Percentiles rank a stretch among this genome's conserved stretches.
phyloP scores from a whole-genome alignment of 805 yeast species.

The Wickerhamiella musiphila region DNA sequence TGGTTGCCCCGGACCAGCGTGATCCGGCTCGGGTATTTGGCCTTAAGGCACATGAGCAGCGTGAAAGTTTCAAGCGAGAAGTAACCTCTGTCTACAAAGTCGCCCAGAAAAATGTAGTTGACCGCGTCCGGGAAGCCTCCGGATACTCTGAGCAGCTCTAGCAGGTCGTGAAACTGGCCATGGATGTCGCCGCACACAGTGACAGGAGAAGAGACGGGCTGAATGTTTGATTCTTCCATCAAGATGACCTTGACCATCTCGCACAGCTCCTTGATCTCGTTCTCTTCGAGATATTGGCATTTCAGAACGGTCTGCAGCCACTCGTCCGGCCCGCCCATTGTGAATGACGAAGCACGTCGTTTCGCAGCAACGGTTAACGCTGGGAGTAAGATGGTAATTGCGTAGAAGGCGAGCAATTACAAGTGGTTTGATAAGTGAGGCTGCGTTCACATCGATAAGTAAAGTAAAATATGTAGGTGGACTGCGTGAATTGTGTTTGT shows the following conservation, averaged over 20 bases:
- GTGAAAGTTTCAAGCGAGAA: conserved; percentile 90
- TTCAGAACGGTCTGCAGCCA: conserved; percentile 91
- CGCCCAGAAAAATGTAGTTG: conserved; percentile 79
- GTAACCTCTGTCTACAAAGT: conserved; percentile 96
- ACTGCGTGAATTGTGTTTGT: too few relatives aligned
- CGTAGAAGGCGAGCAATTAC: too few relatives aligned
- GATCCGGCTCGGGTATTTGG: conserved; percentile 65
- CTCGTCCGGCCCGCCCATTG: conserved; percentile 59
- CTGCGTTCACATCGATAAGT: too few relatives aligned
- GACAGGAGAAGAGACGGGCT: conserved; percentile 88
- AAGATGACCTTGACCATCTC: conserved; percentile 85
- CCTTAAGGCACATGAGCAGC: conserved; percentile 80
- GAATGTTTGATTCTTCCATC: conserved; percentile 95
- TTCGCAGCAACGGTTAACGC: too few relatives aligned
- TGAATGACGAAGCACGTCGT: neutral
- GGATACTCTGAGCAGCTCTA: conserved; percentile 74
- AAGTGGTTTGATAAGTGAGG: too few relatives aligned
- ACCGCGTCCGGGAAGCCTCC: conserved; percentile 79
- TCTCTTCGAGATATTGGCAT: conserved; percentile 74
- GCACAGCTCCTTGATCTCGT: conserved; percentile 91
- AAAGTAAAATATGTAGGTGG: too few relatives aligned
- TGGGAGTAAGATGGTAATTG: too few relatives aligned
- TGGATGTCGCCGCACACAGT: conserved; percentile 86
- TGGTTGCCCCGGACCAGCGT: conserved; percentile 96
- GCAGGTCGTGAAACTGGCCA: conserved; percentile 90